Evolutionary conservation across 2,329 filamentous ascomycete species (phyloP).

Genomic region (Ascochyta lentis): DNA sequence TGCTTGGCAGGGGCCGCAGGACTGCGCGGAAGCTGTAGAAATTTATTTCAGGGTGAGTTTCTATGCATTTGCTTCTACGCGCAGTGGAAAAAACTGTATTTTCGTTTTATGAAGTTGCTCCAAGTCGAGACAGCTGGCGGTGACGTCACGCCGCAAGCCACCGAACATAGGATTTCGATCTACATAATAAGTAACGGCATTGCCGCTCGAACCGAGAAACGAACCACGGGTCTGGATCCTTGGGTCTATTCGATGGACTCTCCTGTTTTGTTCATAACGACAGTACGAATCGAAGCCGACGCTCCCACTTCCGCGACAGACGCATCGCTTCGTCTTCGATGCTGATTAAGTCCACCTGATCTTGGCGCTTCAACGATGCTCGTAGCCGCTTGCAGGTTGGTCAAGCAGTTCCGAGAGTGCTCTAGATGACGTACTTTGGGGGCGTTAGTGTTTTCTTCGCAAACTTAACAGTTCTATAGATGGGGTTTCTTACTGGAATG

Average conservation of each 20-base stretch:
- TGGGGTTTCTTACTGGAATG: constrained; percentile 63
- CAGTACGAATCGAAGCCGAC: too few species aligned
- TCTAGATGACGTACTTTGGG: constrained; percentile 7
- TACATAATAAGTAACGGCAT: neutral
- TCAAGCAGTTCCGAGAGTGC: neutral
- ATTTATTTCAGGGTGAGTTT: neutral
- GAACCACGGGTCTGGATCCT: neutral
- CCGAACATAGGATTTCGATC: constrained; percentile 6
- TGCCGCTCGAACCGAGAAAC: constrained; percentile 15
- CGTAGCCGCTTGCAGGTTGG: too few species aligned
- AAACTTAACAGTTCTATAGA: neutral
- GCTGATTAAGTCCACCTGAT: neutral
- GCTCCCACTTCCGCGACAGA: too few species aligned
- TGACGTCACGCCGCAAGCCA: constrained; percentile 11
- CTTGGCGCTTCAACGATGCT: neutral
- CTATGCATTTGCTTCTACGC: neutral
- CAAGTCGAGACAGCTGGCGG: neutral
- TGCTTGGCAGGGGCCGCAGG: constrained; percentile 11
- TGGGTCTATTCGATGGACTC: neutral
- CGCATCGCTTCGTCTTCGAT: neutral
- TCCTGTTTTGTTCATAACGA: neutral
- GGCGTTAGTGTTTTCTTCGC: neutral
- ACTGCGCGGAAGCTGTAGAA: neutral
- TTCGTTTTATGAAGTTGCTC: neutral
- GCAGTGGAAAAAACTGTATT: neutral